Base-by-base conservation (phyloP, 352 stramenopile species). In the Pythium sp. region DNA sequence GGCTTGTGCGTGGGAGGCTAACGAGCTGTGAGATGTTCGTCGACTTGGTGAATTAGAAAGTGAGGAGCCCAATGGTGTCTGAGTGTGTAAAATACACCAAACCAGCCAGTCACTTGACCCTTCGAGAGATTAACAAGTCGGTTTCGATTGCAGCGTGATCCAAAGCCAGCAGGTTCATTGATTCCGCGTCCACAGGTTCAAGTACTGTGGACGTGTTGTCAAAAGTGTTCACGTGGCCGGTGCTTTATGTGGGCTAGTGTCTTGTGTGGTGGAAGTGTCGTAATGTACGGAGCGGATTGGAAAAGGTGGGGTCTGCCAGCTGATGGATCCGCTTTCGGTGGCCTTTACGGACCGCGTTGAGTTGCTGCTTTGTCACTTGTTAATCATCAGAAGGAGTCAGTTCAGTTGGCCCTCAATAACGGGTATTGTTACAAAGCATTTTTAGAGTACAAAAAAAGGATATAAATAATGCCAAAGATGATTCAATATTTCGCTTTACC, bases 101-200 rank as follows among this genome's bases (percentile, higher is more conserved):
- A 28, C 6, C 26, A 59, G 28, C 11, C 36, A 20, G 15, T 9
- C 58, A 41, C 41, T 22, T 62, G 32, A 49, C 36, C n/a, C 26
- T 12, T 58, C 38, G 15, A 58, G 24, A 38, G 53, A 58, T 30
- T 58, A 32, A 61, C 56, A 38, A 61, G 56, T 43, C 56, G 20
- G 56, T 61, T 61, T 47, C 30, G 3, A 5, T 36, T 15, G 20
- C 32, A 62, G 11, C n/a, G 58, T 64, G 22, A 64, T 26, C 34
- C 58, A 64, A 64, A 55, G 26, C 58, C 58, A 61, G 56, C 56
- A 61, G 43, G 56, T 47, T 61, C 56, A 61, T 32, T 11, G 30
- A 64, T 64, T 49, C 34, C 24, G 41, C 18, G 59, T 64, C 14
- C 56, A 47, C 56, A 47, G 56, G 12, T 64, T 49, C 38, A 53